Evolutionary conservation across 2,329 filamentous ascomycete species (phyloP), one percentile per base, ranked within the genome.

Genomic region (Sclerotinia nivalis): DNA sequence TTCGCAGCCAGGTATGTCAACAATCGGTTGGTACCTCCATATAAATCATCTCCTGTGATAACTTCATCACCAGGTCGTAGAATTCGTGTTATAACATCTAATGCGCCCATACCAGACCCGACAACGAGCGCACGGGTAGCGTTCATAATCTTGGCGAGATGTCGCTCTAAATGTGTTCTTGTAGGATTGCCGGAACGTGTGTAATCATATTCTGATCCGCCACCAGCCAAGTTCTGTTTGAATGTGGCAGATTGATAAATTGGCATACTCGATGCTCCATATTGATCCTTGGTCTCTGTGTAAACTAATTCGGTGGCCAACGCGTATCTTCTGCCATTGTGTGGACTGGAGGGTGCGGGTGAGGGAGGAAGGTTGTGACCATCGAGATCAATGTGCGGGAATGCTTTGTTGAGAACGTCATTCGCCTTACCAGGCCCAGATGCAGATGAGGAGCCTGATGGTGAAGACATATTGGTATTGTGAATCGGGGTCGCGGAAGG

Each of bases 161-260:
- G 96, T 71, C 95, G 89, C 84, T 99, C 96, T 73, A 99, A 88
- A 78, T 99, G 96, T 47, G 95, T 97, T 74, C 96, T 89, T 70
- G 96, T 99, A 25, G 96, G 96, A 80, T 99, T 99, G 69, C 96
- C 96, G 49, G 94, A 98, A 72, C 96, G 92, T 71, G 96, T 98
- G 84, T 99, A 99, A 84, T 99, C 96, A 82, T 98, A 99, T 81
- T 98, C 94, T 78, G 88, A 84, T 71, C 93, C 93, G 71, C 92
- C 93, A 59, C 82, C 86, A 72, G 91, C 91, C 25, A 91, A 93
- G 31, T 87, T 88, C 82, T 98, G 96, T 83, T 99, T 99, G 85
- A 99, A 99, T 50, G 96, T 99, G 62, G 96, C 96, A 62, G 93
- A 97, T 86, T 97, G 96, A 82, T 99, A 99, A 79, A 99, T 98